A percentile compares a stretch with the other conserved stretches of the same genome.
Evolutionary conservation across 2,329 filamentous ascomycete genomes (phyloP).

Genomic region (Aspergillus viridinutans): DNA sequence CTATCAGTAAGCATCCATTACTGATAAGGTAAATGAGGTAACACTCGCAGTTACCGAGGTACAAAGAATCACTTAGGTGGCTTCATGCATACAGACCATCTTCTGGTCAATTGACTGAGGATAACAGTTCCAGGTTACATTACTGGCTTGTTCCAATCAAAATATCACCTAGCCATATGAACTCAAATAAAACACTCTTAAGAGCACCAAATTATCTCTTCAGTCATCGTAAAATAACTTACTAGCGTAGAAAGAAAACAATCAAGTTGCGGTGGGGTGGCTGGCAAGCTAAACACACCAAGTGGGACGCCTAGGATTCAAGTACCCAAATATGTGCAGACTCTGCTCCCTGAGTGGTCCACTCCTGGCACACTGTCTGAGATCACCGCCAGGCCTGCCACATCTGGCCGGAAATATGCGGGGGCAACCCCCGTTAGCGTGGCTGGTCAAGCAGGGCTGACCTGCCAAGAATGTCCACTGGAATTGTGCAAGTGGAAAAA

Average conservation of each 20-base stretch:
- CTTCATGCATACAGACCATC: background rate
- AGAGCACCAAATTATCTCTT: background rate
- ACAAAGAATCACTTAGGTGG: background rate
- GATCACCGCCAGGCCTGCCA: constrained; percentile 15
- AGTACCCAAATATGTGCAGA: constrained; percentile 6
- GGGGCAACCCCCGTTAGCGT: constrained; percentile 12
- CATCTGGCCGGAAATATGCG: constrained; percentile 14
- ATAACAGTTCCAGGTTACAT: background rate
- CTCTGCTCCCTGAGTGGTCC: constrained; percentile 9
- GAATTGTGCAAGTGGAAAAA: background rate
- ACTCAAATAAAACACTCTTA: background rate
- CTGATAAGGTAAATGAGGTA: background rate
- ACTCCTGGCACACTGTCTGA: constrained; percentile 9
- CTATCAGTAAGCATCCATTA: too few species aligned
- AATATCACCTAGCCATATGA: background rate
- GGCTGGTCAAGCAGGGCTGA: constrained; percentile 3
- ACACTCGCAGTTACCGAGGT: too few species aligned
- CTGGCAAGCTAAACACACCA: constrained; percentile 1
- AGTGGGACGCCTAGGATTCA: constrained; percentile 3
- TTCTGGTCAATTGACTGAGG: background rate
- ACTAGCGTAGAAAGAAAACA: background rate
- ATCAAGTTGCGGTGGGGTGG: constrained; percentile 4
- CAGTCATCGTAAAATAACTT: background rate
- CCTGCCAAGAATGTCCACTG: constrained; percentile 11
- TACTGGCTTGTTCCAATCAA: background rate